Evolutionary conservation across 352 stramenopile genomes (phyloP).

Genomic region (Globisporangium nunn): DNA sequence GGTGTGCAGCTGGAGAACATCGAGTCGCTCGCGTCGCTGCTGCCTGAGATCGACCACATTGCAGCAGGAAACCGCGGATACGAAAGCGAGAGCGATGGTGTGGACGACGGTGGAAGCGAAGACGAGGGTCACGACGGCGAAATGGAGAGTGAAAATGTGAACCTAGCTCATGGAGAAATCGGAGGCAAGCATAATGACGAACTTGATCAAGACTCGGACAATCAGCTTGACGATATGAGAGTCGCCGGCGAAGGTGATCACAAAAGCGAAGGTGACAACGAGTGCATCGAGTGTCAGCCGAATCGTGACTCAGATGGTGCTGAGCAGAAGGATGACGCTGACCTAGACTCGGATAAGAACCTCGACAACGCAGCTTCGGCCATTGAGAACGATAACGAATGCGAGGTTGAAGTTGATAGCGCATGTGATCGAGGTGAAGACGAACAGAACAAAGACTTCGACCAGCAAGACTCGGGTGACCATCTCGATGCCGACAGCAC

Average conservation of each 20-base stretch:
- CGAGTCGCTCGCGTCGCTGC: slow-evolving; percentile 35
- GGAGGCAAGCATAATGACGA: neutral
- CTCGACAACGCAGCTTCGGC: neutral
- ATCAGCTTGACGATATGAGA: neutral
- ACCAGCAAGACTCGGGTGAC: neutral
- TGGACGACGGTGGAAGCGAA: slow-evolving; percentile 2
- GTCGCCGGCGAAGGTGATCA: neutral
- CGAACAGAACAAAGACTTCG: neutral
- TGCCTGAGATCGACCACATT: slow-evolving; percentile 5
- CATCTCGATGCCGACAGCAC: neutral
- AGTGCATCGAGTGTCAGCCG: neutral
- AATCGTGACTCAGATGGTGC: neutral
- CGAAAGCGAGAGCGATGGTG: neutral
- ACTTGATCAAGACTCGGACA: neutral
- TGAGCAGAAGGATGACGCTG: neutral
- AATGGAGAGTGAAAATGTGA: slow-evolving; percentile 4
- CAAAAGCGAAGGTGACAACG: neutral
- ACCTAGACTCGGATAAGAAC: neutral
- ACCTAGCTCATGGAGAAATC: slow-evolving; percentile 4
- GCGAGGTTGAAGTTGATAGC: neutral
- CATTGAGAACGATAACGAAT: neutral
- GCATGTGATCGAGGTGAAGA: neutral
- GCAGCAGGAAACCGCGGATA: neutral
- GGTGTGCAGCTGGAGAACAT: slow-evolving; percentile 35
- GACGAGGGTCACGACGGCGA: slow-evolving; percentile 1